These are phyloP conservation scores for Claviceps capensis DNA, from an alignment of 2,329 filamentous ascomycete genomes.

Conservation along the genomic window DNA sequence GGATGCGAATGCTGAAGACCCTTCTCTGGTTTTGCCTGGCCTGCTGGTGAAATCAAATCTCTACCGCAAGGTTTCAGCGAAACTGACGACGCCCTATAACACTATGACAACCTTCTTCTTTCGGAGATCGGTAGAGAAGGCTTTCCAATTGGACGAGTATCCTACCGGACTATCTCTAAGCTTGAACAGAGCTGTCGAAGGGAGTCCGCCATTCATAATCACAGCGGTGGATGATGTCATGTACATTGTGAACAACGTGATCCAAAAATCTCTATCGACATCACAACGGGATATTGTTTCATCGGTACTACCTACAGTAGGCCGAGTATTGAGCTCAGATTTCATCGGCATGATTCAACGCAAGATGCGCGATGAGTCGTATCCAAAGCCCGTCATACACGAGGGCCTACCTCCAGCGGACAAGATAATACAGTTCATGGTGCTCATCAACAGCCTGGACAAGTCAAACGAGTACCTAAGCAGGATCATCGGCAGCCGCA, in stretches of 20 bases:
- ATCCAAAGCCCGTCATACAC: constrained; percentile 65
- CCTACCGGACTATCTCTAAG: constrained; percentile 69
- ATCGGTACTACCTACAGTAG: constrained; percentile 64
- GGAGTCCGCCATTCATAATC: constrained; percentile 80
- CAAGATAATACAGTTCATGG: constrained; percentile 76
- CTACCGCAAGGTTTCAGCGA: constrained; percentile 60
- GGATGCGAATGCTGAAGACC: constrained; percentile 39
- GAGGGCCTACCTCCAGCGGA: constrained; percentile 78
- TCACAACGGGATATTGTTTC: constrained; percentile 67
- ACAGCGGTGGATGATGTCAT: constrained; percentile 96
- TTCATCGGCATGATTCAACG: constrained; percentile 96
- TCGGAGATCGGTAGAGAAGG: constrained; percentile 88
- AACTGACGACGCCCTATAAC: constrained; percentile 72
- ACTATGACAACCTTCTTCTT: constrained; percentile 94
- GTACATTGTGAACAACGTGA: constrained; percentile 92
- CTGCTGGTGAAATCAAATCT: constrained; percentile 71
- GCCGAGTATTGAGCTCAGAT: constrained; percentile 70
- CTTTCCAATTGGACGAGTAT: constrained; percentile 88
- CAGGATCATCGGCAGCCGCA: constrained; percentile 63
- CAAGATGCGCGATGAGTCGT: constrained; percentile 94
- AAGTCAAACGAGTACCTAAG: constrained; percentile 81
- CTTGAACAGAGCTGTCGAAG: constrained; percentile 54
- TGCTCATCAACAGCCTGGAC: constrained; percentile 92
- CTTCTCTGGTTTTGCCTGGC: constrained; percentile 51
- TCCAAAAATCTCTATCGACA: constrained; percentile 76